Evolutionary conservation across 2,329 filamentous ascomycete species (phyloP), one percentile per base, ranked within the genome.

Genomic region (Neonectria sp.): DNA sequence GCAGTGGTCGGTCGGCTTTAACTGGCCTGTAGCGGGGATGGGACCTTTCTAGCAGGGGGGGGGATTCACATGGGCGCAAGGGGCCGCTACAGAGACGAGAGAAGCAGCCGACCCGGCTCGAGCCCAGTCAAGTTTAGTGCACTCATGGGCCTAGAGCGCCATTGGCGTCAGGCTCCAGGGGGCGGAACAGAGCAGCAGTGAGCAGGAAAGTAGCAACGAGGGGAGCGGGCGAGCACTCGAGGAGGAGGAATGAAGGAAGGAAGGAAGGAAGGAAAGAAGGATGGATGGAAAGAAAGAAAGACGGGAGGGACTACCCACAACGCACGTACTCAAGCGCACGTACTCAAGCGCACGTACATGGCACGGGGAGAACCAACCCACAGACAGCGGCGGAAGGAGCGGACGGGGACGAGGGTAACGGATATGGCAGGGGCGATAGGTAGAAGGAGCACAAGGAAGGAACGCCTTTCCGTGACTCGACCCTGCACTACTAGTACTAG

Each of bases 381-480:
- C 62, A 49, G 33, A 52, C n/a, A 35, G 57, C 21, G 21, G 57
- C 57, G 57, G 57, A 60, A 60, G 48, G 57, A 29, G 35, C 57
- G 57, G 48, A 49, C 57, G 57, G 49, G 43, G 61, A 55, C 49
- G 56, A 56, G 63, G 63, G 63, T 60, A 29, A 43, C 51, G 43
- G 49, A 46, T 65, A 59, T 56, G 40, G 61, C 21, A n/a, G 40
- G 48, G 21, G 60, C 49, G 55, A 48, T 51, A 6, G 25, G 8
- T 7, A 25, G 43, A 63, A 27, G 45, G 12, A 27, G 51, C 52
- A 52, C 37, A 65, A 53, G 57, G 52, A 60, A 65, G 57, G 57
- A 56, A 57, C 57, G 57, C 57, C 52, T 56, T 55, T 57, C 45
- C 7, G 37, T 15, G 37, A n/a, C 37, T 52, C 24, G 24, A 37